These are phyloP conservation scores for Magnusiomyces paraingens DNA, from an alignment of 1,139 yeast genomes.

Conservation along the genomic window DNA sequence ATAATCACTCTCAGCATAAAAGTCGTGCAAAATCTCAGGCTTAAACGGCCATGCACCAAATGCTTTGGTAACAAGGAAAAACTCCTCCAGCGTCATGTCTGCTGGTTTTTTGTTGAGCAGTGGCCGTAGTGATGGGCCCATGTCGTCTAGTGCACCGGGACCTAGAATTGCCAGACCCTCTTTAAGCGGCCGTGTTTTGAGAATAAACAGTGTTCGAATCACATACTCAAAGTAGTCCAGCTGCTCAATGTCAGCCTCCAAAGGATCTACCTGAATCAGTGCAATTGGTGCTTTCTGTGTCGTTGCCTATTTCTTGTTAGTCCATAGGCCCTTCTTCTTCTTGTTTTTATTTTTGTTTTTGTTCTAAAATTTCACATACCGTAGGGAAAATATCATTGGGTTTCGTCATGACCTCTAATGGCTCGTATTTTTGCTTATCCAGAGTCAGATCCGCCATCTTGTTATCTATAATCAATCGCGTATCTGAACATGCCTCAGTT, in stretches of 20 bases:
- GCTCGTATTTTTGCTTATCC: not conserved
- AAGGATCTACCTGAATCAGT: slow-evolving; percentile 26
- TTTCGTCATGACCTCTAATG: not conserved
- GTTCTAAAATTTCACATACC: not conserved
- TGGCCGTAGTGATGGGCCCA: slow-evolving; percentile 39
- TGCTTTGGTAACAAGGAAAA: slow-evolving; percentile 42
- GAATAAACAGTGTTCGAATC: slow-evolving; percentile 55
- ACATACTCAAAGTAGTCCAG: slow-evolving; percentile 61
- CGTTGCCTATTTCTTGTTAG: slow-evolving; percentile 1
- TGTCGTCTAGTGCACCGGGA: slow-evolving; percentile 69
- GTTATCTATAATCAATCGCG: slow-evolving; percentile 42
- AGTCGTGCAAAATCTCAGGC: slow-evolving; percentile 49
- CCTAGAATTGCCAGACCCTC: slow-evolving; percentile 56
- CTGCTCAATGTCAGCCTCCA: slow-evolving; percentile 29
- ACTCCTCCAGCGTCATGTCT: slow-evolving; percentile 50
- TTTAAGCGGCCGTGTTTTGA: slow-evolving; percentile 42
- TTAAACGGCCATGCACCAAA: slow-evolving; percentile 83
- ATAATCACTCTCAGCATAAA: slow-evolving; percentile 30
- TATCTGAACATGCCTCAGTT: slow-evolving; percentile 52
- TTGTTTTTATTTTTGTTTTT: not conserved
- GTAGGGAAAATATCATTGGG: not conserved
- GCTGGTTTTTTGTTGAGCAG: slow-evolving; percentile 43
- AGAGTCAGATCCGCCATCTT: not conserved
- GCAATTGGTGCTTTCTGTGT: slow-evolving; percentile 16
- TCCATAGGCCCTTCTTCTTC: not conserved